These are phyloP conservation scores for Penicillium polonicum DNA, from an alignment of 2,329 filamentous ascomycete genomes.

Conservation along the genomic window DNA sequence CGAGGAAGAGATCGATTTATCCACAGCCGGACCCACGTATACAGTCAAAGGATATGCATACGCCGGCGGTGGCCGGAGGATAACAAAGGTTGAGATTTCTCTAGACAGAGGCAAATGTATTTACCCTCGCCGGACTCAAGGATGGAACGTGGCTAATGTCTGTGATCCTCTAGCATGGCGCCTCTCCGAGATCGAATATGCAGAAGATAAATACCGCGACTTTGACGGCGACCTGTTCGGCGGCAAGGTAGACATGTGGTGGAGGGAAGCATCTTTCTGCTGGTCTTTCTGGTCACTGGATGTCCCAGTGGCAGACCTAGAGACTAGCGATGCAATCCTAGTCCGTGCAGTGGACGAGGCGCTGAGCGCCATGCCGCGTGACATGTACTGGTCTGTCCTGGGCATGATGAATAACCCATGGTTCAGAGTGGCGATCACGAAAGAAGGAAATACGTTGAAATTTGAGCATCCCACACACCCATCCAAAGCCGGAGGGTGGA, in stretches of 20 bases:
- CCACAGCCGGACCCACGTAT: constrained; percentile 55
- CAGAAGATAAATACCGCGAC: constrained; percentile 79
- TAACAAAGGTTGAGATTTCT: constrained; percentile 80
- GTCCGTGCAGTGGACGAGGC: constrained; percentile 87
- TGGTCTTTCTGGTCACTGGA: constrained; percentile 90
- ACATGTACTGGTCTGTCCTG: constrained; percentile 94
- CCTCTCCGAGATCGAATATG: constrained; percentile 74
- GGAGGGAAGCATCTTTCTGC: constrained; percentile 79
- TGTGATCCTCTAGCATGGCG: constrained; percentile 57
- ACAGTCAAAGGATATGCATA: constrained; percentile 80
- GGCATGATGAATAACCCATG: constrained; percentile 99
- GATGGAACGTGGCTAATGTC: constrained; percentile 10
- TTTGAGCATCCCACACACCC: constrained; percentile 92
- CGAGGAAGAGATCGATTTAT: constrained; percentile 62
- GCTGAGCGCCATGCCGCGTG: constrained; percentile 80
- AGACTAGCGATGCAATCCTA: constrained; percentile 67
- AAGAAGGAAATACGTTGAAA: constrained; percentile 61
- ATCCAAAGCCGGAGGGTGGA: constrained; percentile 80
- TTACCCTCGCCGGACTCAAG: neutral
- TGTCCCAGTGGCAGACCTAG: constrained; percentile 62
- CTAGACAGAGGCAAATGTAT: constrained; percentile 72
- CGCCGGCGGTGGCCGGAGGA: constrained; percentile 76
- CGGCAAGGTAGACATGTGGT: constrained; percentile 74
- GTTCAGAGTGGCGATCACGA: constrained; percentile 77
- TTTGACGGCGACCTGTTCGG: constrained; percentile 66